Percentiles rank a stretch among this genome's conserved stretches.
These are phyloP conservation scores for Selaginella tamariscina DNA, from an alignment of 75 land plant genomes.

Conservation along the genomic window DNA sequence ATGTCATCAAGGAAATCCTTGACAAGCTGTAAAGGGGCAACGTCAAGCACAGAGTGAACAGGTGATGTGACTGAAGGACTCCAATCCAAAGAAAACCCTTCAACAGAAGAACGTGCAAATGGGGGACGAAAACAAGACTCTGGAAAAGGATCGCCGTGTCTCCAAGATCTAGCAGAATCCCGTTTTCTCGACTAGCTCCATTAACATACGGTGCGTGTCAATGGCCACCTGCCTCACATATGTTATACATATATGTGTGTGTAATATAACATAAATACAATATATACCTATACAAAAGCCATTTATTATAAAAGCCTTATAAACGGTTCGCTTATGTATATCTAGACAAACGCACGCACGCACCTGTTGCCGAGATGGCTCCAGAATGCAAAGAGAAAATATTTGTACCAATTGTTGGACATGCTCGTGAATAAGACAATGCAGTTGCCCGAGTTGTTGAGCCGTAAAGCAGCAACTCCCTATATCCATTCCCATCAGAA, in stretches of 20 bases:
- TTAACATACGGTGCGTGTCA: conserved; percentile 45
- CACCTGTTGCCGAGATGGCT: conserved; percentile 60
- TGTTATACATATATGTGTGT: too few relatives aligned
- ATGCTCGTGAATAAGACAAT: conserved; percentile 91
- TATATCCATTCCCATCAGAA: too few relatives aligned
- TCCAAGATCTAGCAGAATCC: conserved; percentile 38
- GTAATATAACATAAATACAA: too few relatives aligned
- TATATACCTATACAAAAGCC: too few relatives aligned
- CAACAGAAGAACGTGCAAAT: conserved; percentile 40
- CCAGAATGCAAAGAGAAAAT: conserved; percentile 62
- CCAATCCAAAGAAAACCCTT: conserved; percentile 28
- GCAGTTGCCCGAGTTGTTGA: conserved; percentile 73
- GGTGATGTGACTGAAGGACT: conserved; percentile 40
- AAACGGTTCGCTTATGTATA: too few relatives aligned
- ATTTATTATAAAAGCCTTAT: too few relatives aligned
- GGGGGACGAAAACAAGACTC: conserved; percentile 49
- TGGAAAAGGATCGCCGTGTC: conserved; percentile 42
- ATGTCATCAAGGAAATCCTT: conserved; percentile 55
- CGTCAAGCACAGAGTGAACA: conserved; percentile 61
- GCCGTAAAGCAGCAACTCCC: conserved; percentile 37
- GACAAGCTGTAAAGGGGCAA: conserved; percentile 58
- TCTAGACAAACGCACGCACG: too few relatives aligned
- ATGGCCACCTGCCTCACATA: conserved; percentile 44
- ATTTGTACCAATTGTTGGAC: conserved; percentile 87
- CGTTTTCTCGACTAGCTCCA: conserved; percentile 51